A percentile compares a stretch with the other conserved stretches of the same genome.
These are phyloP conservation scores for Fusarium odoratissimum DNA, from an alignment of 2,329 filamentous ascomycete genomes.

Conservation along the genomic window DNA sequence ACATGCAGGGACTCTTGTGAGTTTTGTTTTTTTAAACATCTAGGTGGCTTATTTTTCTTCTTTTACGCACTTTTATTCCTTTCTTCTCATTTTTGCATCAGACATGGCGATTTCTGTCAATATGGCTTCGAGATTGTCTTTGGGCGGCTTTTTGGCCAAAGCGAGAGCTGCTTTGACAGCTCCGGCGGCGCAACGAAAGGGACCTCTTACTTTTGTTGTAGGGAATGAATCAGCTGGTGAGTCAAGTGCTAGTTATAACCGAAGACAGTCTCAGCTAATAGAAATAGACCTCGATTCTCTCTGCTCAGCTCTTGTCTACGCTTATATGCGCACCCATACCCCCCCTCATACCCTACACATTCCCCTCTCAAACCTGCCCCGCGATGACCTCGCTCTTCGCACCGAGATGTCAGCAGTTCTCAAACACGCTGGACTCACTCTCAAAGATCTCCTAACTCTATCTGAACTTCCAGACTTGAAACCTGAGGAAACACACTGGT, in stretches of 20 bases:
- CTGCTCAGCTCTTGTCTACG: conserved; percentile 77
- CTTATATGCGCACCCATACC: conserved; percentile 76
- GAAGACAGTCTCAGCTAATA: neutral
- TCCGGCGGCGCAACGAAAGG: conserved; percentile 56
- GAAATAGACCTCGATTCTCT: conserved; percentile 80
- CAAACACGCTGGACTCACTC: conserved; percentile 66
- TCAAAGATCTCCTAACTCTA: conserved; percentile 72
- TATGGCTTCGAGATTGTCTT: conserved; percentile 53
- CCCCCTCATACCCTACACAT: conserved; percentile 70
- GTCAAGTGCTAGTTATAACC: conserved; percentile 9
- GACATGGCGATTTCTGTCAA: neutral
- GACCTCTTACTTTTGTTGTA: conserved; percentile 70
- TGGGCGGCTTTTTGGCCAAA: conserved; percentile 63
- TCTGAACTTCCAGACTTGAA: conserved; percentile 62
- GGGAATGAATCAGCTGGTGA: conserved; percentile 76
- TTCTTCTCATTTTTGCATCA: neutral
- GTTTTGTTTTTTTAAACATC: neutral
- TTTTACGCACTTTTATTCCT: neutral
- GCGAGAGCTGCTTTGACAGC: conserved; percentile 61
- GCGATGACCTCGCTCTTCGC: conserved; percentile 75
- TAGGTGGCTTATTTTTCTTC: neutral
- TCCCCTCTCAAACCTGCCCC: conserved; percentile 77
- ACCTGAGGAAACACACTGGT: conserved; percentile 71
- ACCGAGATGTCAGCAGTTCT: conserved; percentile 78
- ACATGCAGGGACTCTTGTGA: conserved; percentile 13